These are phyloP conservation scores for Sarocladiaceae sp. DNA, from an alignment of 2,329 filamentous ascomycete species.

Conservation along the genomic window DNA sequence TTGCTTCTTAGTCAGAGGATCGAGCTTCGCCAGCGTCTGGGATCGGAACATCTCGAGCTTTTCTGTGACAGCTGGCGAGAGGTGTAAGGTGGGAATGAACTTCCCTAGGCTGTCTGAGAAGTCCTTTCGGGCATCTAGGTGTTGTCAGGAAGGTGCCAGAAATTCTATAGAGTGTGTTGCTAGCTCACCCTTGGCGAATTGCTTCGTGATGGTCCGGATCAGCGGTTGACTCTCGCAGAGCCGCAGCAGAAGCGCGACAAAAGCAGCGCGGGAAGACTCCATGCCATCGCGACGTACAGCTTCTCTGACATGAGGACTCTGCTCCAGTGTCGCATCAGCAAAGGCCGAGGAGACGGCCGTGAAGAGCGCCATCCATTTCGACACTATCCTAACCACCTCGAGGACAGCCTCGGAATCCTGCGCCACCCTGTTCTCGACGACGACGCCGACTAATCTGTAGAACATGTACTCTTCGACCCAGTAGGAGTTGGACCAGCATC, in stretches of 20 bases:
- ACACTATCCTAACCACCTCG: constrained; percentile 42
- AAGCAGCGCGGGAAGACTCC: constrained; percentile 53
- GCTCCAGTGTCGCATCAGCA: constrained; percentile 24
- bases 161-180: neutral
- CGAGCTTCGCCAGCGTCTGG: constrained; percentile 48
- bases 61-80: constrained; percentile 44
- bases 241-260: constrained; percentile 57
- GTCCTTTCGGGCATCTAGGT: constrained; percentile 37
- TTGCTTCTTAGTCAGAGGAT: constrained; percentile 48
- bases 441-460: constrained; percentile 84
- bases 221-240: constrained; percentile 55
- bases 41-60: constrained; percentile 53
- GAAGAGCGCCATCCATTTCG: constrained; percentile 54
- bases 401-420: constrained; percentile 40
- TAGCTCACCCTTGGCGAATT: constrained; percentile 43
- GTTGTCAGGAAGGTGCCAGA: neutral
- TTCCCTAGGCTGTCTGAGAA: constrained; percentile 44
- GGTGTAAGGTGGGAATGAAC: constrained; percentile 54
- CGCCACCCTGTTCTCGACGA: constrained; percentile 52
- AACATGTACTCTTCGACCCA: constrained; percentile 82
- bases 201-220: constrained; percentile 45
- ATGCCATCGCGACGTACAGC: constrained; percentile 42
- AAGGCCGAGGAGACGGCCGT: constrained; percentile 44
- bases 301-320: constrained; percentile 30
- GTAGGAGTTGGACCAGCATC: constrained; percentile 51